These are phyloP conservation scores for Amoebophrya sp. DNA, from an alignment of 169 alveolate genomes.

Conservation along the genomic window DNA sequence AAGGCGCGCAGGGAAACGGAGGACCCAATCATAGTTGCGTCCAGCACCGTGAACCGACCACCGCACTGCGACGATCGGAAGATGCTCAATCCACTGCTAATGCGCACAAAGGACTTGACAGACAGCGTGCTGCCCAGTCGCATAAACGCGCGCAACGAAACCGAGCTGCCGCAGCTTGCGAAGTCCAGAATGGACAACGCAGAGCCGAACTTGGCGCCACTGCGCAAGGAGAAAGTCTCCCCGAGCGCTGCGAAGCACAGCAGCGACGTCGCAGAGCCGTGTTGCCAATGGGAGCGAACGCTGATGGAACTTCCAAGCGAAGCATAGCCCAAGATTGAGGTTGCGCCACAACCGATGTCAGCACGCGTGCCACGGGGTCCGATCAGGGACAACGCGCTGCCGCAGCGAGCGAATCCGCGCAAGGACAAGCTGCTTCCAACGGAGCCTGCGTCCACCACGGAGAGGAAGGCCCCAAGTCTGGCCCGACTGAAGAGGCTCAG, in stretches of 20 bases:
- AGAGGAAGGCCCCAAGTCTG: not conserved
- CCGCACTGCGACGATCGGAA: not conserved
- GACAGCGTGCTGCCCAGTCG: not conserved
- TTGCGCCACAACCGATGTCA: not conserved
- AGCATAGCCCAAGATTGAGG: conserved; percentile 8
- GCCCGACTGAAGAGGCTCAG: not conserved
- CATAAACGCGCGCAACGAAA: not conserved
- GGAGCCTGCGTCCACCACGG: not conserved
- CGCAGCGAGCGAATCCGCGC: not conserved
- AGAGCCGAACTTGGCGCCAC: not conserved
- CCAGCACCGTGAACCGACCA: not conserved
- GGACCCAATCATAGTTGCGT: not conserved
- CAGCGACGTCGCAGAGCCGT: not conserved
- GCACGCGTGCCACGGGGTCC: not conserved
- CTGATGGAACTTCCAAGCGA: conserved; percentile 8
- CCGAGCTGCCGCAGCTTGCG: conserved; percentile 9
- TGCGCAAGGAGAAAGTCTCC: not conserved
- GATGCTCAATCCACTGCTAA: not conserved
- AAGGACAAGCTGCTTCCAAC: not conserved
- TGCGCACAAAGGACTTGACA: not conserved
- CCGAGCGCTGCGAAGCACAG: not conserved
- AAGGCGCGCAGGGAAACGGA: not conserved
- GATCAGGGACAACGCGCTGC: conserved; percentile 4
- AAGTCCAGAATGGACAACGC: conserved; percentile 9
- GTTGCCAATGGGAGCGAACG: not conserved